Percentiles rank a stretch among this genome's conserved stretches.
Evolutionary conservation across 2,329 filamentous ascomycete genomes (phyloP).

Genomic region (Cladosporium velox): DNA sequence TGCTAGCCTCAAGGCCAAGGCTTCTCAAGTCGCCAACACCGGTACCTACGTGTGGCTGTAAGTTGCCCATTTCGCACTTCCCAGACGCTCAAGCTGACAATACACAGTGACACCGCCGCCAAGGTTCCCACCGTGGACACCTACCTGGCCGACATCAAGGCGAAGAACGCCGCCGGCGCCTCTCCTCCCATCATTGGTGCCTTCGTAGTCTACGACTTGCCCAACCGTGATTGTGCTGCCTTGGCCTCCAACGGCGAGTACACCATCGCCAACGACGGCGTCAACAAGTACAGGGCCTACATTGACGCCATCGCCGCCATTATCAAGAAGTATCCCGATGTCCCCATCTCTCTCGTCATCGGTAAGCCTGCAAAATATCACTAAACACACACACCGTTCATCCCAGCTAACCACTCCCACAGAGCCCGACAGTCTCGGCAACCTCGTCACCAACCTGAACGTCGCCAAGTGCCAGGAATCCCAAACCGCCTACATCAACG

Average conservation of each 20-base stretch:
- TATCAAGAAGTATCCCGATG: slow-evolving; percentile 56
- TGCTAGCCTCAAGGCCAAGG: slow-evolving; percentile 55
- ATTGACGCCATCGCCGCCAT: slow-evolving; percentile 57
- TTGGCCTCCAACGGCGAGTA: slow-evolving; percentile 65
- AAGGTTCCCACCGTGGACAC: slow-evolving; percentile 54
- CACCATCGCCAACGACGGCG: slow-evolving; percentile 54
- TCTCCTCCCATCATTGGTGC: slow-evolving; percentile 50
- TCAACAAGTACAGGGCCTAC: slow-evolving; percentile 55
- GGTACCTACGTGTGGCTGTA: slow-evolving; percentile 57
- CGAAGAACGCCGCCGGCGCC: slow-evolving; percentile 51
- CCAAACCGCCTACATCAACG: slow-evolving; percentile 56
- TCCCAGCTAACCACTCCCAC: slow-evolving; percentile 39
- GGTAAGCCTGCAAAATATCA: slow-evolving; percentile 38
- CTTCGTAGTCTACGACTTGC: slow-evolving; percentile 65
- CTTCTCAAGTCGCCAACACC: slow-evolving; percentile 51
- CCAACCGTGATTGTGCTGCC: slow-evolving; percentile 65
- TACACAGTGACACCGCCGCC: slow-evolving; percentile 44
- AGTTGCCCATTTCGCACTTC: slow-evolving; percentile 28
- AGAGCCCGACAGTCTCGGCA: slow-evolving; percentile 65
- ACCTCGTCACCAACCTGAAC: slow-evolving; percentile 62
- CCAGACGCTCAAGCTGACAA: slow-evolving; percentile 26
- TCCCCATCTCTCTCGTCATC: slow-evolving; percentile 53
- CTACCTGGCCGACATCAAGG: slow-evolving; percentile 51
- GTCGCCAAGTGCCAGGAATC: slow-evolving; percentile 58
- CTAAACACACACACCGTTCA: neutral